A percentile compares a stretch with the other conserved stretches of the same genome.
Conservation (phyloP, 176 grass and related monocot species). For the Ensete glaucum region DNA sequence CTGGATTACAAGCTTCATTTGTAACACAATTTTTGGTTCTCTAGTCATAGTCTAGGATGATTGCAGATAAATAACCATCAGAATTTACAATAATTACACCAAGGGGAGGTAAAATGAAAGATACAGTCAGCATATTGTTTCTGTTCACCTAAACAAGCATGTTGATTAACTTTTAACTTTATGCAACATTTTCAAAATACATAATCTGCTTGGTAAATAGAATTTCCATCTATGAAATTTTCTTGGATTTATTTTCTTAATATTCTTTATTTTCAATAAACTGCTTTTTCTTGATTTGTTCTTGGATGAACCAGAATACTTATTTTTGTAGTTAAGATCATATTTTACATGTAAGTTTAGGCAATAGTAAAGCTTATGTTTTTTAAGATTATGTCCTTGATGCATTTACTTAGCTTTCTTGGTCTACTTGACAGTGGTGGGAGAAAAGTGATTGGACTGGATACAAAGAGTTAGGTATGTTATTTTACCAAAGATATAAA, state of each 20-base stretch:
- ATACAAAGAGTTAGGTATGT: conserved; percentile 90
- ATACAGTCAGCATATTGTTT: not conserved
- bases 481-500: conserved; percentile 7
- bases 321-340: too few relatives aligned
- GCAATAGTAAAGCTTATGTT: not conserved
- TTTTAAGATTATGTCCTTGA: not conserved
- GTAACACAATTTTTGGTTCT: not conserved
- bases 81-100: too few relatives aligned
- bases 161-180: too few relatives aligned
- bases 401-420: conserved; percentile 13
- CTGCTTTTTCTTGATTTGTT: not conserved
- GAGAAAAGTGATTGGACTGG: conserved; percentile 99
- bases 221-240: not conserved
- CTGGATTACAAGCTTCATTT: not conserved
- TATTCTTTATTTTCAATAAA: too few relatives aligned
- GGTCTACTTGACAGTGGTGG: conserved; percentile 78
- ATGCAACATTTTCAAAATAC: too few relatives aligned
- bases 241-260: too few relatives aligned
- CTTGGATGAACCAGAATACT: not conserved
- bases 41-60: not conserved
- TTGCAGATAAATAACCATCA: too few relatives aligned
- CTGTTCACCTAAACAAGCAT: not conserved
- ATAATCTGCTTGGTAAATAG: not conserved
- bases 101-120: too few relatives aligned
- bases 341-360: not conserved